Base-by-base conservation (phyloP, 1,284 basidiomycete species). In the Puccinia horiana region DNA sequence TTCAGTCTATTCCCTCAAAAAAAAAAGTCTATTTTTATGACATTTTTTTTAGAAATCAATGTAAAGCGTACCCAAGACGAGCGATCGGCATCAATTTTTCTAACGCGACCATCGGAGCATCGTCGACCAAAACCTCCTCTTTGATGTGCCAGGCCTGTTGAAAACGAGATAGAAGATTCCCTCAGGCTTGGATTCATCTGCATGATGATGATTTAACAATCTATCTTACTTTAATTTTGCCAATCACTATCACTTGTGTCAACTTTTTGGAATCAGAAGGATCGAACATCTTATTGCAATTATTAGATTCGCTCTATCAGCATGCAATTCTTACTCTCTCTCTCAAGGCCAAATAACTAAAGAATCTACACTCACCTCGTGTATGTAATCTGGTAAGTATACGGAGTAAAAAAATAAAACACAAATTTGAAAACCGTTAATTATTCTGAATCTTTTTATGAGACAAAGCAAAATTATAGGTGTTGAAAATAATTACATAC, bases 71-170 rank as follows among this genome's bases (percentile, higher is more conserved):
- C 74, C 81, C 81, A 56, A 80, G 77, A 69, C 81, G 73, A 37
- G 40, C 42, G 18, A 76, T 69, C 26, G 81, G 81, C 67, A 52
- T 80, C 35, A 80, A 40, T 72, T 80, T 80, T 26, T 80, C 77
- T 26, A 80, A 14, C 3, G 77, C 65, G 40, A 80, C 67, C 23
- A 69, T 40, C 35, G 77, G 77, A 26, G 56, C 47, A 40, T 69
- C 77, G 29, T 80, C 67, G 35, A 72, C 49, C 3, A 80, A 32
- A 37, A 80, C 32, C 5, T 54, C 65, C 49, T 80, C 37, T 47
- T 58, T 80, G 29, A 80, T 58, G 56, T 80, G 63, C 77, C 77
- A 80, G 11, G 77, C 65, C 77, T 80, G 47, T 52, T n/a, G 8
- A 75, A 67, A 65, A 29, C 49, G 32, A 18, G 32, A 70, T 9